Base-by-base conservation (phyloP, 148 eudicot species). In the Fagopyrum esculentum region DNA sequence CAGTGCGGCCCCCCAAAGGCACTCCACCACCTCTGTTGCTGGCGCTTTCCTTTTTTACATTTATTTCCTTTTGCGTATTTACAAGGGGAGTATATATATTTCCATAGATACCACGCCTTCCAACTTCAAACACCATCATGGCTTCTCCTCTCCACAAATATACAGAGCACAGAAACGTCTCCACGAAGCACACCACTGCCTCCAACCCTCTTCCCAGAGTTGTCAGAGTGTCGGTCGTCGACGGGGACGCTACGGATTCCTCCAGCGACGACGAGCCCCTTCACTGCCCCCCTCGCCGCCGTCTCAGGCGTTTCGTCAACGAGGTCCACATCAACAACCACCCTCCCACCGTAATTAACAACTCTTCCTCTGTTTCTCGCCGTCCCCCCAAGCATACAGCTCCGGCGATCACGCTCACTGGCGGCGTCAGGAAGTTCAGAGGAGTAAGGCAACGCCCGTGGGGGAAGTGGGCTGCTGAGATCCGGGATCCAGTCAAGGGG, bases 391-490 rank as follows among this genome's bases (percentile, higher is more conserved):
- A 71, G 9, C 4, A 51, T 0, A 1, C 54, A 0, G 54, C 50
- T 40, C 45, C 73, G 50, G 16, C 52, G 40, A 5, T 7, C 15
- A 59, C 64, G 29, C 5, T 59, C 2, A 35, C 43, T 1, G 73
- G 54, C 1, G 52, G 51, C 2, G 54, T 71, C 1, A 71, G 26
- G 40, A 71, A 71, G 73, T 71, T 71, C 52, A 16, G 73, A 17
- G 73, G 73, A 6, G 73, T 71, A 4, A n/a, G 73, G 29, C 73
- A 71, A n/a, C 50, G 73, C 16, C 73, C 73, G 16, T 71, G 73
- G 73, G 73, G 73, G 50, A 71, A 71, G 44, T 71, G 73, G 73
- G 73, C 73, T 5, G 73, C 73, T 4, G 73, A 71, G 73, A 71
- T 71, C 54, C 30, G 73, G 7, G 73, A 71, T 13, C 73, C 73